These are phyloP conservation scores for Mycena venus DNA, from an alignment of 768 basidiomycete species.

Conservation along the genomic window DNA sequence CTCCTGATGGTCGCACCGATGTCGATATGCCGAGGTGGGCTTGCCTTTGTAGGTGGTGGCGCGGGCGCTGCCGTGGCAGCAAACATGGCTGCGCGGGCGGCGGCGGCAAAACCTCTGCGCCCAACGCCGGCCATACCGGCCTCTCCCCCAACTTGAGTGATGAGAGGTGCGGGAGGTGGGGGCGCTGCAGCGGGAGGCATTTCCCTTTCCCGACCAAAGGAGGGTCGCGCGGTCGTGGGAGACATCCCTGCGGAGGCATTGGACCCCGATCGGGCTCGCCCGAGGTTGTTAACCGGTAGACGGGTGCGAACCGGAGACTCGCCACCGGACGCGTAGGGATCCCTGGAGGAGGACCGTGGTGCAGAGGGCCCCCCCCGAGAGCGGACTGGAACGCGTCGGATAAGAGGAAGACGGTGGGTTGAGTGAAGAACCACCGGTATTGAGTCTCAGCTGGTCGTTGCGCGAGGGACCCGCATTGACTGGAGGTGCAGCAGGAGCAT, in stretches of 20 bases:
- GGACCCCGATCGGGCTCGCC: conserved; percentile 36
- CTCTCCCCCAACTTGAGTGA: conserved; percentile 81
- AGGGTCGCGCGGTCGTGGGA: conserved; percentile 41
- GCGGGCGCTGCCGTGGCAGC: conserved; percentile 23
- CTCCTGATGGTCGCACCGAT: conserved; percentile 54
- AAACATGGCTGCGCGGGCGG: conserved; percentile 72
- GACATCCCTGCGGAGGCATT: conserved; percentile 37
- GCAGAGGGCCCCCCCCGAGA: conserved; percentile 36
- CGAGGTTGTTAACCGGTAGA: conserved; percentile 35
- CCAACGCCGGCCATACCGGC: conserved; percentile 95
- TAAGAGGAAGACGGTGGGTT: conserved; percentile 40
- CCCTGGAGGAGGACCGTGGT: conserved; percentile 21
- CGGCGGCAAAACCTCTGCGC: conserved; percentile 85
- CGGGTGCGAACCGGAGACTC: conserved; percentile 41
- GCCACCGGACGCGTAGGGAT: conserved; percentile 26
- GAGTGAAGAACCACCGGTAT: conserved; percentile 38
- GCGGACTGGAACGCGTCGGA: conserved; percentile 52
- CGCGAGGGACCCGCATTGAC: conserved; percentile 31
- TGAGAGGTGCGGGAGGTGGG: conserved; percentile 51
- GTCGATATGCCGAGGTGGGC: conserved; percentile 61
- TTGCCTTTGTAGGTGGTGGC: conserved; percentile 40
- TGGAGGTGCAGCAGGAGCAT: conserved; percentile 5
- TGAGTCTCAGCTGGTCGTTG: conserved; percentile 48
- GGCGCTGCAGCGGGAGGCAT: conserved; percentile 30
- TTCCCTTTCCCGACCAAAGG: conserved; percentile 30